Base-by-base conservation (phyloP, 2,329 filamentous ascomycete genomes). In the Verticillium dahliae region DNA sequence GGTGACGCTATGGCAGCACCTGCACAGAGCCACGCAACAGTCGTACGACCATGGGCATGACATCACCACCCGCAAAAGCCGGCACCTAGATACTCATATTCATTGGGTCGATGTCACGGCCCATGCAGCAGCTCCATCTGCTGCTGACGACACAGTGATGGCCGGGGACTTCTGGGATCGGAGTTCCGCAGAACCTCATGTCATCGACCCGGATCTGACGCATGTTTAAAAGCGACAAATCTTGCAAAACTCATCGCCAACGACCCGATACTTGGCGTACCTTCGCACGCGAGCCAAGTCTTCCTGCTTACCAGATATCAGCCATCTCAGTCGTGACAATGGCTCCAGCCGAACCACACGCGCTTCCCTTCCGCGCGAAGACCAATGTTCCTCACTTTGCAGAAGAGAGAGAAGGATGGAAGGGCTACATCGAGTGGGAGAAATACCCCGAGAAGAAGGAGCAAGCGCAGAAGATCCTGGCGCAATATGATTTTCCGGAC, bases 381-480 rank as follows among this genome's bases (percentile, higher is more conserved):
- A 52, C 18, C 7, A 18, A 52, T 6, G 9, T 52, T 13, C 45
- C 45, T 27, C 18, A 52, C 10, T 52, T 52, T 22, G 45, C 45
- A 10, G 45, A 52, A 31, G 45, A 27, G 11, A 52, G 22, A 11
- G 45, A 52, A 9, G 45, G 45, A 52, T 52, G 45, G 45, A 52
- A 52, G 18, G 45, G 84, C 7, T 90, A 89, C 63, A 78, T 91
- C 6, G 87, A 90, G 67, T 90, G 87, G 87, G 87, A 90, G 69
- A 80, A 84, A 13, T 88, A 89, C 60, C 87, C 88, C 0, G 85
- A 89, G 57, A 90, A 89, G 72, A 88, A 88, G 67, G 79, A 77
- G 33, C 75, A 80, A 56, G 87, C 85, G 0, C 79, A 81, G 56
- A 78, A 84, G 61, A 81, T 88, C 57, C 69, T 74, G 41, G 69